Percentiles rank a stretch among this genome's conserved stretches.
phyloP scores from a whole-genome alignment of 2,329 filamentous ascomycete species.

The Mariannaea elegans region DNA sequence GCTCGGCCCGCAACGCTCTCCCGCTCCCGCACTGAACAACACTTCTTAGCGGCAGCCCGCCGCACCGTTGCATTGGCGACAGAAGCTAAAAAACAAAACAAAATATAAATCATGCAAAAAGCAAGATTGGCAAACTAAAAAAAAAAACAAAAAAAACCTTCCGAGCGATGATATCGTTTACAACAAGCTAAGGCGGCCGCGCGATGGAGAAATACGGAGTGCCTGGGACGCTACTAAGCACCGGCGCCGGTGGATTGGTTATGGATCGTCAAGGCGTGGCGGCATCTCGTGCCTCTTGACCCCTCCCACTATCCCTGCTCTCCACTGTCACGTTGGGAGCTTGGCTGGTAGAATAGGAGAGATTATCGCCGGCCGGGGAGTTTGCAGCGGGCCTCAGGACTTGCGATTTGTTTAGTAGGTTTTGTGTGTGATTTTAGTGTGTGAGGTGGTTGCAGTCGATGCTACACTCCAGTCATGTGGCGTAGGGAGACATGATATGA shows the following conservation, averaged over 20 bases:
- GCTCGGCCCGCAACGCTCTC: conserved; percentile 19
- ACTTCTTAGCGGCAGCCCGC: background rate
- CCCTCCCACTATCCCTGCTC: background rate
- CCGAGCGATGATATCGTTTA: no score
- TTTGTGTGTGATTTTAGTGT: background rate
- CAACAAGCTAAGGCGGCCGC: no score
- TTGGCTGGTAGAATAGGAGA: conserved; percentile 1
- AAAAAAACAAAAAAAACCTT: background rate
- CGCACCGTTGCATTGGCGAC: no score
- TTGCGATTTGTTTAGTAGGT: no score
- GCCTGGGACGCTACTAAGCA: background rate
- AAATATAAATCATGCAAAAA: no score
- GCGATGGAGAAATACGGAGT: background rate
- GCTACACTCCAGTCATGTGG: background rate
- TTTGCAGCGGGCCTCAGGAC: no score
- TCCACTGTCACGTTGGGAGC: background rate
- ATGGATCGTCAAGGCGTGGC: conserved; percentile 14
- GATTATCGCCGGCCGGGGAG: background rate
- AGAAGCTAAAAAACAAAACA: no score
- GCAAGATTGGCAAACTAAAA: no score
- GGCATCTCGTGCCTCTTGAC: conserved; percentile 12
- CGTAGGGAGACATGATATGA: background rate
- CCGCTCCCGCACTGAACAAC: conserved; percentile 6
- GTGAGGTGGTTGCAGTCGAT: conserved; percentile 1
- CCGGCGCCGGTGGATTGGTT: conserved; percentile 10